Evolutionary conservation across 2,329 filamentous ascomycete species (phyloP), one percentile per base, ranked within the genome.

Genomic region (Penicillium sp.): DNA sequence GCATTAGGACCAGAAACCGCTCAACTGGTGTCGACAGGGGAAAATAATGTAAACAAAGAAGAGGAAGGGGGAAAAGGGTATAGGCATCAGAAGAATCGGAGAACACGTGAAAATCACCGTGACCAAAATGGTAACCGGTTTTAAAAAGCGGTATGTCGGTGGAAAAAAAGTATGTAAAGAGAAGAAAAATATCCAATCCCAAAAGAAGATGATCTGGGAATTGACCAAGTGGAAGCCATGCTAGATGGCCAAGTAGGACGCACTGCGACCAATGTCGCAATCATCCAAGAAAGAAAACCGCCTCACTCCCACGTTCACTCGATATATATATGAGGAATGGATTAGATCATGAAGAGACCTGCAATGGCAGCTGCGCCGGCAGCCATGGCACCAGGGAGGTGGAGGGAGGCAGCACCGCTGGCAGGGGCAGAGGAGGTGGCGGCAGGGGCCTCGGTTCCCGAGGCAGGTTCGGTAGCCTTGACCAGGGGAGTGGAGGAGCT

Each of bases 301-400:
- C 14, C 13, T n/a, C 28, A 14, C 41, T 44, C 34, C 22, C 10
- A 30, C 19, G 37, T 29, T 25, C 3, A 34, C 49, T 38, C 13
- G 30, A 30, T 28, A n/a, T 25, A 35, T 5, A 9, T 16, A 25
- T 25, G 22, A 3, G 8, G 9, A 14, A 35, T 35, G 14, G 30
- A 41, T 59, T 67, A 72, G 35, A 70, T 56, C 53, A 72, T 45
- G n/a, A 65, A 46, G 25, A 68, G 41, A 18, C 66, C 67, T n/a
- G 62, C 64, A 35, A 65, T 54, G 37, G 63, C 67, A 31, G 65
- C 41, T 3, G 56, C 65, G 55, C 64, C 67, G 7, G 61, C 67
- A 28, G 59, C 61, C 49, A 69, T 43, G 22, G 55, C 59, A 22
- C 62, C 61, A 11, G 65, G 54, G 18, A 64, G 27, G 45, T 63